Base-by-base conservation (phyloP, 2,329 filamentous ascomycete species). In the Aspergillus aculeatinus region DNA sequence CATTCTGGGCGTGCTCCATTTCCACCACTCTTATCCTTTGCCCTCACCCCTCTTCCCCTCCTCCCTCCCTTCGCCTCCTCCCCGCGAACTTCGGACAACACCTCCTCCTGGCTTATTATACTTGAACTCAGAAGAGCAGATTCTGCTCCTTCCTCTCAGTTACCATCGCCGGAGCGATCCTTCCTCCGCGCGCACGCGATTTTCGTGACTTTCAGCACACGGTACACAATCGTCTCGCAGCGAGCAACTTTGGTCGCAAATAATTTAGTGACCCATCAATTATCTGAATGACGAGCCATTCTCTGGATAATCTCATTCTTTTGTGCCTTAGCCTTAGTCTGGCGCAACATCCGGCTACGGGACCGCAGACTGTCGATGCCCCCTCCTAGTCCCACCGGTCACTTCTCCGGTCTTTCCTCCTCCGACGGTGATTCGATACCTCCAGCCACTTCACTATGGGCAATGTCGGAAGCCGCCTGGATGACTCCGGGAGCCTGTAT, bases 401-500 rank as follows among this genome's bases (percentile, higher is more conserved):
- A 59, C 65, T 68, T 65, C 63, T 65, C 64, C 66, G 67, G 65
- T 68, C 65, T 63, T 48, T 61, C 7, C 65, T 61, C 62, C 65
- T 61, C 68, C 67, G 63, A 67, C 68, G 65, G 67, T 69, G 63
- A 70, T 63, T 62, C 68, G 60, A 70, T 64, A 63, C 49, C 21
- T 67, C 59, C 58, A 60, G 58, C 52, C 50, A 58, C 61, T 69
- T 76, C 80, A 85, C 79, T 76, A 99, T 99, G 95, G 95, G 95
- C 74, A 92, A 90, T 81, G 88, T 97, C 78, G 89, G 87, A 77
- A 97, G 93, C 83, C 90, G 88, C 78, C 87, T 89, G 71, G 93
- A 96, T 70, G 93, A 97, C 64, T 72, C 74, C 72, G 90, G 87
- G 74, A 84, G 86, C 70, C 81, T 98, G 75, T 96, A 90, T 76